Evolutionary conservation across 2,329 filamentous ascomycete species (phyloP).

Genomic region (Bipolaris oryzae): DNA sequence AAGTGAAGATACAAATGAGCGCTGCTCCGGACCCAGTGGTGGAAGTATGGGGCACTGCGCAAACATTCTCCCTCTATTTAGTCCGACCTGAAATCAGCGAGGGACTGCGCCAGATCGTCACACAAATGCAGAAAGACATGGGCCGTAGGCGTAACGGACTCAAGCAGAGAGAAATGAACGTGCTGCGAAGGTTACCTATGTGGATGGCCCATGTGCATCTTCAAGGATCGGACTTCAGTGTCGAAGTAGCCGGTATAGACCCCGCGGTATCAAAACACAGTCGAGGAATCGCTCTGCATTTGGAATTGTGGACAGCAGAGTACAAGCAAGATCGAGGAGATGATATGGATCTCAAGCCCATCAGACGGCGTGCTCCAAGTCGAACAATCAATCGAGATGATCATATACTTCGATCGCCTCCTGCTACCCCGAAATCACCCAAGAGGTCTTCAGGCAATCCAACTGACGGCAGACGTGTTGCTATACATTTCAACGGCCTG

Average conservation of each 20-base stretch:
- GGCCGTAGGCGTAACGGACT: slow-evolving; percentile 41
- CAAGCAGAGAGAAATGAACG: slow-evolving; percentile 58
- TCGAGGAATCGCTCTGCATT: slow-evolving; percentile 81
- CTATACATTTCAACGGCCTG: slow-evolving; percentile 79
- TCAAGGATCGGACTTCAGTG: slow-evolving; percentile 84
- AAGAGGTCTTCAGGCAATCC: slow-evolving; percentile 54
- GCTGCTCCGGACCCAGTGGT: slow-evolving; percentile 87
- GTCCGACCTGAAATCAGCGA: slow-evolving; percentile 91
- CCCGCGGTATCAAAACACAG: slow-evolving; percentile 79
- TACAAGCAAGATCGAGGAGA: slow-evolving; percentile 84
- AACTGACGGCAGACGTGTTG: slow-evolving; percentile 80
- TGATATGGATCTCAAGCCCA: slow-evolving; percentile 61
- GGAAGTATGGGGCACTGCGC: slow-evolving; percentile 76
- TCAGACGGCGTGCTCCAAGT: slow-evolving; percentile 75
- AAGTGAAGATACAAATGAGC: slow-evolving; percentile 82
- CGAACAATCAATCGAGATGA: slow-evolving; percentile 65
- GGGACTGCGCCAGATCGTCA: slow-evolving; percentile 88
- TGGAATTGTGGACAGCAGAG: slow-evolving; percentile 86
- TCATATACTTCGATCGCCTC: slow-evolving; percentile 61
- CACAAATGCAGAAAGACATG: slow-evolving; percentile 69
- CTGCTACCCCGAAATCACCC: slow-evolving; percentile 56
- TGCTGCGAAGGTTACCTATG: slow-evolving; percentile 76
- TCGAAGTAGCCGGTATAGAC: slow-evolving; percentile 90
- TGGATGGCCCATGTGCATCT: slow-evolving; percentile 87
- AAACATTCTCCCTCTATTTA: slow-evolving; percentile 88